phyloP scores from a whole-genome alignment of 495 filamentous ascomycete genomes.

The Neurospora cerealis region DNA sequence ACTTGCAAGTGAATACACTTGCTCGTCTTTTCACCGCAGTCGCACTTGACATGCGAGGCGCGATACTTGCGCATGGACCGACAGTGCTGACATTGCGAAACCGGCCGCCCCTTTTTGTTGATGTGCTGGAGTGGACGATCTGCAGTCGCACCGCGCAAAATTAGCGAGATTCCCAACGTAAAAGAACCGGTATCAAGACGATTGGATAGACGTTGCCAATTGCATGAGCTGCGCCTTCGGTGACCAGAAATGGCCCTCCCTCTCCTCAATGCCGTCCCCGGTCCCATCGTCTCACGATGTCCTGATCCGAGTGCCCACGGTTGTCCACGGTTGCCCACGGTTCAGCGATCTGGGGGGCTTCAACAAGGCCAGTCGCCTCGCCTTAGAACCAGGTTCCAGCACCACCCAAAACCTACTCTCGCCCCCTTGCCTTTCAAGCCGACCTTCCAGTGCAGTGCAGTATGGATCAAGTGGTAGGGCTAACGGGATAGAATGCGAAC shows the following conservation, averaged over 20 bases:
- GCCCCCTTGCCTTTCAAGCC: not conserved
- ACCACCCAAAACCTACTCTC: not conserved
- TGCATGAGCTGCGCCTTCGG: not conserved
- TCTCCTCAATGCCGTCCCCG: not conserved
- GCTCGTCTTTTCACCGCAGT: slow-evolving; percentile 86
- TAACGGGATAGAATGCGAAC: slow-evolving; percentile 5
- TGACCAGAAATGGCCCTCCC: not conserved
- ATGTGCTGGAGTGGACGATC: slow-evolving; percentile 91
- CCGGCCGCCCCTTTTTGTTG: slow-evolving; percentile 96
- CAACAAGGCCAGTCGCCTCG: not conserved
- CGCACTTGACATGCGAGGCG: slow-evolving; percentile 90
- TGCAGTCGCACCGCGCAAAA: slow-evolving; percentile 27
- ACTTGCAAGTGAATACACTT: slow-evolving; percentile 55
- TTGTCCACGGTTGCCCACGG: not conserved
- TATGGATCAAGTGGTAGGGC: not conserved
- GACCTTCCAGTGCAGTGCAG: not conserved
- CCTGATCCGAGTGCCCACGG: not conserved
- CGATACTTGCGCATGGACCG: slow-evolving; percentile 95
- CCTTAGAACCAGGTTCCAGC: not conserved
- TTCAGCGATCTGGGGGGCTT: not conserved
- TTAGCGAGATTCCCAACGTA: not conserved
- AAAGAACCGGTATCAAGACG: not conserved
- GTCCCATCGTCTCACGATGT: not conserved
- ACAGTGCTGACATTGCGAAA: slow-evolving; percentile 97
- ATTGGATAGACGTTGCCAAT: not conserved